Evolutionary conservation across 1,139 yeast species (phyloP).

Genomic region (Yamadazyma triangularis): DNA sequence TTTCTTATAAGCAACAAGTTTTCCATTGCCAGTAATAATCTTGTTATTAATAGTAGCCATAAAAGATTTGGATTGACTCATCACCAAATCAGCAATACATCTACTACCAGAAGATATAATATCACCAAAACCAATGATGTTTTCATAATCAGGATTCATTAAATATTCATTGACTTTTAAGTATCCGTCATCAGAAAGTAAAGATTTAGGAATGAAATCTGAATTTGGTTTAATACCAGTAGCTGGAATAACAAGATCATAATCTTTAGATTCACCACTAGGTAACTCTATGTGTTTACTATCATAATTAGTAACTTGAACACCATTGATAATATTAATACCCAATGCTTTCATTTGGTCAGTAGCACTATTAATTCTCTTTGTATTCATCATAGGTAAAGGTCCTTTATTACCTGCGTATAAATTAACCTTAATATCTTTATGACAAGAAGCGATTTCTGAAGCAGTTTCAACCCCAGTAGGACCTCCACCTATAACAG

Average conservation of each 20-base stretch:
- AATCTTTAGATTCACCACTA: slow-evolving; percentile 9
- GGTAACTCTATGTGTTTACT: slow-evolving; percentile 8
- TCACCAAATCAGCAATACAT: slow-evolving; percentile 16
- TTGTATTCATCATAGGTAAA: slow-evolving; percentile 10
- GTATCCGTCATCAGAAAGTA: slow-evolving; percentile 14
- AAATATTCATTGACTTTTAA: slow-evolving; percentile 17
- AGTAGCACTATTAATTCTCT: slow-evolving; percentile 11
- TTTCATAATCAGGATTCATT: slow-evolving; percentile 13
- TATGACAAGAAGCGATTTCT: slow-evolving; percentile 18
- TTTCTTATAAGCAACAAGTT: slow-evolving; percentile 10
- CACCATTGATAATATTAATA: slow-evolving; percentile 19
- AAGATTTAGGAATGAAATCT: slow-evolving; percentile 11
- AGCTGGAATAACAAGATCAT: slow-evolving; percentile 21
- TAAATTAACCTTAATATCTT: slow-evolving; percentile 16
- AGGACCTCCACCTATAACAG: slow-evolving; percentile 28
- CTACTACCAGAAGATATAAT: slow-evolving; percentile 14
- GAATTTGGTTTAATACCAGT: slow-evolving; percentile 18
- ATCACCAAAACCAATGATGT: slow-evolving; percentile 24
- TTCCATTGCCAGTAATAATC: slow-evolving; percentile 1
- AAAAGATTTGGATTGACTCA: slow-evolving; percentile 9
- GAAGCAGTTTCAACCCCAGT: slow-evolving; percentile 30
- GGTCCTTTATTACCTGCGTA: slow-evolving; percentile 20
- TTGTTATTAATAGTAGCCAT: slow-evolving; percentile 1
- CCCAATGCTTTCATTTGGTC: slow-evolving; percentile 14
- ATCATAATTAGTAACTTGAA: slow-evolving; percentile 3